phyloP scores from a whole-genome alignment of 2,329 filamentous ascomycete species.

The Penicillium sp. region DNA sequence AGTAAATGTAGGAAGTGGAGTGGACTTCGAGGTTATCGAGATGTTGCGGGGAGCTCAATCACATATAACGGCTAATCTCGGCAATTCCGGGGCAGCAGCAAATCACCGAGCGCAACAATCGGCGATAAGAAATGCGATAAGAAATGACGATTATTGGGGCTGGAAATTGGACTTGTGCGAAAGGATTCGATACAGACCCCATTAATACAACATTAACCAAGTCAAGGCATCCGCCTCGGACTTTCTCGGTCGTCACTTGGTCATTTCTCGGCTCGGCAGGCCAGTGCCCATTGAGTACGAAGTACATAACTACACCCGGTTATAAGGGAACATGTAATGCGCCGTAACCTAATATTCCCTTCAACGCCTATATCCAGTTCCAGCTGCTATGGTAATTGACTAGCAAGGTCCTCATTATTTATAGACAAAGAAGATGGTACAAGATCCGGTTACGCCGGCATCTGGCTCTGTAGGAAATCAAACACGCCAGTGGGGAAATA shows the following conservation, averaged over 20 bases:
- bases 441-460: conserved; percentile 31
- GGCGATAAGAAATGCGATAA: not conserved
- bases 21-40: conserved; percentile 1
- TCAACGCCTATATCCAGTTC: conserved; percentile 1
- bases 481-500: conserved; percentile 42
- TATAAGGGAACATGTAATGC: not conserved
- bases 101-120: conserved; percentile 15
- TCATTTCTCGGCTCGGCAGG: not conserved
- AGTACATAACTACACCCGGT: conserved; percentile 2
- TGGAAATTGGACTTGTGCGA: not conserved
- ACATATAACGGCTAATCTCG: conserved; percentile 28
- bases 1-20: not conserved
- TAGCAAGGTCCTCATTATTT: conserved; percentile 4
- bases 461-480: conserved; percentile 40
- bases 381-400: conserved; percentile 3
- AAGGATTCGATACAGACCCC: conserved; percentile 14
- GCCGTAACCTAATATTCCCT: not conserved
- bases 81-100: conserved; percentile 17
- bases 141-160: not conserved
- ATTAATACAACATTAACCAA: conserved; percentile 1
- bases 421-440: conserved; percentile 14
- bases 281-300: not conserved
- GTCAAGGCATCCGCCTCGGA: conserved; percentile 10
- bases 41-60: conserved; percentile 22
- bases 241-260: conserved; percentile 15